Percentiles rank a stretch among this genome's conserved stretches.
These are phyloP conservation scores for Scheffersomyces illinoinensis DNA, from an alignment of 1,139 yeast genomes.

Conservation along the genomic window DNA sequence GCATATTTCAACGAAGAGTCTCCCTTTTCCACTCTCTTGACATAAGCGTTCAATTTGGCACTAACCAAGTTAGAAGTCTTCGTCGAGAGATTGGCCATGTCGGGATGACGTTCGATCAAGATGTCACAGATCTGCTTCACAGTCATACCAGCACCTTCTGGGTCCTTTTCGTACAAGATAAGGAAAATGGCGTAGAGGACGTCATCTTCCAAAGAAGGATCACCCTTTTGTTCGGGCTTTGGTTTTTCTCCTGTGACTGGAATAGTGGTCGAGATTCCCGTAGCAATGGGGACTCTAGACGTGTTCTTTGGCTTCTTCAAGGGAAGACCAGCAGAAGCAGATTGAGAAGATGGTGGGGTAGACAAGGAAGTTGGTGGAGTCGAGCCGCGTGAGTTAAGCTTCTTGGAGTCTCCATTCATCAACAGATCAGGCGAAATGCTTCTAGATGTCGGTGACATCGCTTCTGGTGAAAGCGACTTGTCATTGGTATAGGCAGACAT, in stretches of 20 bases:
- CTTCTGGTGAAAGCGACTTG: conserved; percentile 24
- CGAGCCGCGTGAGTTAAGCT: conserved; percentile 14
- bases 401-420: conserved; percentile 28
- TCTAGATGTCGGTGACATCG: conserved; percentile 40
- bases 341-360: conserved; percentile 8
- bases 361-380: conserved; percentile 18
- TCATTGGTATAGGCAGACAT: conserved; percentile 19
- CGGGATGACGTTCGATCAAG: conserved; percentile 70
- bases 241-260: conserved; percentile 85
- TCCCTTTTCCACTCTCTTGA: conserved; percentile 79
- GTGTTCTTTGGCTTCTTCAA: conserved; percentile 39
- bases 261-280: conserved; percentile 75
- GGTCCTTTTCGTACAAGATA: conserved; percentile 66
- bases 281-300: conserved; percentile 52
- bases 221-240: conserved; percentile 59
- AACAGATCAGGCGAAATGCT: conserved; percentile 48
- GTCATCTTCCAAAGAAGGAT: conserved; percentile 69
- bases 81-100: conserved; percentile 75
- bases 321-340: conserved; percentile 5
- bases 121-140: conserved; percentile 82
- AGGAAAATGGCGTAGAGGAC: conserved; percentile 73
- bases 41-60: conserved; percentile 82
- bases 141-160: conserved; percentile 75
- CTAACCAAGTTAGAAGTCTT: conserved; percentile 80
- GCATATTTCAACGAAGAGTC: conserved; percentile 72